phyloP scores from a whole-genome alignment of 1,139 yeast genomes.

The Kodamaea alishanica region DNA sequence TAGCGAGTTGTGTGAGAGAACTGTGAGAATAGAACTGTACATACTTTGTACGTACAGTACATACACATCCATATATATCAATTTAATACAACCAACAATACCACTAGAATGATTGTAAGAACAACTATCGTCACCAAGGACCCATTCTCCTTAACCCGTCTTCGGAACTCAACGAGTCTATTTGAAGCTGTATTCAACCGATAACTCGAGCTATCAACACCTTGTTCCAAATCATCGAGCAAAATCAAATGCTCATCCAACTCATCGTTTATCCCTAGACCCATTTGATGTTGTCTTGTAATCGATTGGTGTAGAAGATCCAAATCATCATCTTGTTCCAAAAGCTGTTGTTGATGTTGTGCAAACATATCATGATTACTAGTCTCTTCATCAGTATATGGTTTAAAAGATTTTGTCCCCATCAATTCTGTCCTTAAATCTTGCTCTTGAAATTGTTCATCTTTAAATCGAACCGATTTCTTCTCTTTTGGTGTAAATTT shows the following conservation, averaged over 20 bases:
- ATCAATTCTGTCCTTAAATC: constrained; percentile 14
- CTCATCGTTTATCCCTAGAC: constrained; percentile 62
- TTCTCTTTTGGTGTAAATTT: constrained; percentile 16
- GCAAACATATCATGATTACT: constrained; percentile 41
- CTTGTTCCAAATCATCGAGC: constrained; percentile 65
- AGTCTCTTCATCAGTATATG: constrained; percentile 12
- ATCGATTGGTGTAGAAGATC: constrained; percentile 59
- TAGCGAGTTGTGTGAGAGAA: too few species aligned
- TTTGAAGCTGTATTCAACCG: constrained; percentile 53
- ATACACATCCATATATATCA: too few species aligned
- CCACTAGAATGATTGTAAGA: constrained; percentile 54
- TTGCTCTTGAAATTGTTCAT: constrained; percentile 27
- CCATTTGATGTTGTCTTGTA: constrained; percentile 61
- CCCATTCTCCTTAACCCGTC: constrained; percentile 63
- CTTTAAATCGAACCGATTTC: constrained; percentile 56
- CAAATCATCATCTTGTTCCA: constrained; percentile 61
- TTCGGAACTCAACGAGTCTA: constrained; percentile 52
- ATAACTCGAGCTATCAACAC: constrained; percentile 53
- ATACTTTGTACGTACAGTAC: too few species aligned
- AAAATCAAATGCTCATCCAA: constrained; percentile 65
- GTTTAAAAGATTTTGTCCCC: constrained; percentile 17
- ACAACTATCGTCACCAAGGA: constrained; percentile 68
- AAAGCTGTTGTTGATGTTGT: constrained; percentile 62
- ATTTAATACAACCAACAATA: constrained; percentile 57
- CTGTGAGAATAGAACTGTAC: too few species aligned